Percentiles rank a stretch among this genome's conserved stretches.
phyloP scores from a whole-genome alignment of 2,329 filamentous ascomycete species.

The Aspergillus bombycis region DNA sequence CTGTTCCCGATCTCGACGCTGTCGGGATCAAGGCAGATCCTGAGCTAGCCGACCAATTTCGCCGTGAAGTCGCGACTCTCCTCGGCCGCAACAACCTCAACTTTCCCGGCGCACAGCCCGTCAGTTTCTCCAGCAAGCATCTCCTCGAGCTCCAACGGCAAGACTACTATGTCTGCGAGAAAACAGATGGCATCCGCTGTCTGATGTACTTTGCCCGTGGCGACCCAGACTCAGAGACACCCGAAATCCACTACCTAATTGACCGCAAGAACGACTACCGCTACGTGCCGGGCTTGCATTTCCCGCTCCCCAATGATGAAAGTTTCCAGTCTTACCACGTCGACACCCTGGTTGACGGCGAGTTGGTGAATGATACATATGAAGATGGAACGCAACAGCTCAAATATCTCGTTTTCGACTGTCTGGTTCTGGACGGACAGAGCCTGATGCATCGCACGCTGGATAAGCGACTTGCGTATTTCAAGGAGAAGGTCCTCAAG shows the following conservation, averaged over 20 bases:
- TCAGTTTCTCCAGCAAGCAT: slow-evolving; percentile 84
- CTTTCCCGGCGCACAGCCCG: slow-evolving; percentile 92
- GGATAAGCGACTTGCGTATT: slow-evolving; percentile 86
- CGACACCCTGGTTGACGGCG: slow-evolving; percentile 85
- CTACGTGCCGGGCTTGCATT: slow-evolving; percentile 77
- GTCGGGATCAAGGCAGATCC: slow-evolving; percentile 66
- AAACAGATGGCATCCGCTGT: slow-evolving; percentile 94
- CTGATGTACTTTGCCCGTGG: slow-evolving; percentile 79
- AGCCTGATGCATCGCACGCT: slow-evolving; percentile 77
- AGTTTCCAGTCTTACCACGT: slow-evolving; percentile 69
- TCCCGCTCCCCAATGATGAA: slow-evolving; percentile 70
- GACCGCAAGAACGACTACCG: slow-evolving; percentile 98
- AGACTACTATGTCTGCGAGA: slow-evolving; percentile 98
- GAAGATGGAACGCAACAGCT: slow-evolving; percentile 69
- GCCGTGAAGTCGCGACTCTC: slow-evolving; percentile 72
- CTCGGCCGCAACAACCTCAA: slow-evolving; percentile 68
- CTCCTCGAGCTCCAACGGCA: slow-evolving; percentile 76
- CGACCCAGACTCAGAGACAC: slow-evolving; percentile 57
- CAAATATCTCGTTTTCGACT: slow-evolving; percentile 92
- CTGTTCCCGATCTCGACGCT: slow-evolving; percentile 46
- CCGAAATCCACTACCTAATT: slow-evolving; percentile 86
- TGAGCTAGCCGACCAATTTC: slow-evolving; percentile 65
- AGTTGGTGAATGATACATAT: slow-evolving; percentile 84
- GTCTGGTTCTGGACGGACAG: slow-evolving; percentile 77
- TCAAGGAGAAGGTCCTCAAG: slow-evolving; percentile 77